Evolutionary conservation across 208 protist genomes (phyloP).

Genomic region (Trypanosoma platydactyli): DNA sequence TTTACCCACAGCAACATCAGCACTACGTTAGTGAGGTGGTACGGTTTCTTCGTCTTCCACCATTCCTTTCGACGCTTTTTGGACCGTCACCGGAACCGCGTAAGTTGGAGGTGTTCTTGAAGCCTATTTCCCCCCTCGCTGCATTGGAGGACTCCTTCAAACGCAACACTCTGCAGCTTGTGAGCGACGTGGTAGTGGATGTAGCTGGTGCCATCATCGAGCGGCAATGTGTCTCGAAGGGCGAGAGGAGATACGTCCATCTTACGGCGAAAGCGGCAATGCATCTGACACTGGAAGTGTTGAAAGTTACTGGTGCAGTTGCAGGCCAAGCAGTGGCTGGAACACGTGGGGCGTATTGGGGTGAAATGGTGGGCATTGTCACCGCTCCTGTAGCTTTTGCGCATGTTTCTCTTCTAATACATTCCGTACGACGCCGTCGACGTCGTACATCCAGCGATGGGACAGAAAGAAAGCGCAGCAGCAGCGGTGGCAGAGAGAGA

Average conservation of each 20-base stretch:
- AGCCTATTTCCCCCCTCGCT: constrained; percentile 33
- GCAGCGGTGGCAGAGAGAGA: constrained; percentile 10
- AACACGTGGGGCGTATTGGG: constrained; percentile 77
- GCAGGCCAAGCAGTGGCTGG: constrained; percentile 46
- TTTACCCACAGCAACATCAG: constrained; percentile 72
- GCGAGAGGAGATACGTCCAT: neutral
- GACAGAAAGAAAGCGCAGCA: too few species aligned
- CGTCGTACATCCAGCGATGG: neutral
- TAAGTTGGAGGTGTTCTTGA: constrained; percentile 46
- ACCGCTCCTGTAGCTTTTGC: constrained; percentile 33
- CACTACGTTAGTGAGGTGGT: constrained; percentile 56
- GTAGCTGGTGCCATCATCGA: constrained; percentile 27
- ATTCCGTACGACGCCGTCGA: neutral
- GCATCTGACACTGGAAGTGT: constrained; percentile 41
- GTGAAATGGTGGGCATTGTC: constrained; percentile 46
- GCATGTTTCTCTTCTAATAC: constrained; percentile 21
- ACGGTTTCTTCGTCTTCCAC: constrained; percentile 45
- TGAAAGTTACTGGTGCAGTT: constrained; percentile 45
- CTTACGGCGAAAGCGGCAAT: constrained; percentile 24
- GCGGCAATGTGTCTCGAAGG: too few species aligned
- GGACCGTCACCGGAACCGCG: constrained; percentile 33
- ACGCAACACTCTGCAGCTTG: constrained; percentile 45
- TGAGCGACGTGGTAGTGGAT: constrained; percentile 66
- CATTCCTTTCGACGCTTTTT: constrained; percentile 54
- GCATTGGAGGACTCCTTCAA: constrained; percentile 66